These are phyloP conservation scores for Pigoraptor vietnamica DNA, from an alignment of 78 protist species.

Conservation along the genomic window DNA sequence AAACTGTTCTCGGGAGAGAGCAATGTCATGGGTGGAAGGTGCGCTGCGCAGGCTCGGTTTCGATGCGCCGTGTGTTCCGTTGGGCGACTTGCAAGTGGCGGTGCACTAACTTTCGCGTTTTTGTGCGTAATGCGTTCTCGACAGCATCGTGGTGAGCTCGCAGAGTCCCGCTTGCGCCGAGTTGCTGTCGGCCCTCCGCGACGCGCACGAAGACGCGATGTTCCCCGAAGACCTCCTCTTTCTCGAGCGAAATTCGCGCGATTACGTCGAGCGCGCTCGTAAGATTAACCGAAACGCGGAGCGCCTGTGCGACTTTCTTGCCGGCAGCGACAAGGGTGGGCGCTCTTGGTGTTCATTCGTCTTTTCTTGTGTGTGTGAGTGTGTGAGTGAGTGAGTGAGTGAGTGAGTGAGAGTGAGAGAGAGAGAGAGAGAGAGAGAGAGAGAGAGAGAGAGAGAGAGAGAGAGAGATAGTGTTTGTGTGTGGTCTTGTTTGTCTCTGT, in stretches of 20 bases:
- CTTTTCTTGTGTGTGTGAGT: too few species aligned
- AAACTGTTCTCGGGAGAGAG: slow-evolving; percentile 10
- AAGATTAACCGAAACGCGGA: not conserved
- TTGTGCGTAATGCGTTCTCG: too few species aligned
- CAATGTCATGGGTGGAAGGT: slow-evolving; percentile 26
- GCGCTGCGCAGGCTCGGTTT: not conserved
- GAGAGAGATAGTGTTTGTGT: too few species aligned
- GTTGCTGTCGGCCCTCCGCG: not conserved
- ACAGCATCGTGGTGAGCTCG: not conserved
- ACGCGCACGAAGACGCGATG: not conserved
- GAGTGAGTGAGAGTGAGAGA: too few species aligned
- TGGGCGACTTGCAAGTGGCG: too few species aligned
- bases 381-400: not conserved
- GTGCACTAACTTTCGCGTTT: too few species aligned
- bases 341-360: too few species aligned
- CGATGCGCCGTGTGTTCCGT: not conserved
- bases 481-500: too few species aligned
- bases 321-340: not conserved
- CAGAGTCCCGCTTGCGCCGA: not conserved
- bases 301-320: not conserved
- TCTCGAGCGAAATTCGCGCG: slow-evolving; percentile 10
- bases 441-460: too few species aligned
- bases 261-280: not conserved
- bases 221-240: not conserved
- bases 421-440: too few species aligned